Evolutionary conservation across 306 rosid species (phyloP).

Genomic region (Lathyrus oleraceus): DNA sequence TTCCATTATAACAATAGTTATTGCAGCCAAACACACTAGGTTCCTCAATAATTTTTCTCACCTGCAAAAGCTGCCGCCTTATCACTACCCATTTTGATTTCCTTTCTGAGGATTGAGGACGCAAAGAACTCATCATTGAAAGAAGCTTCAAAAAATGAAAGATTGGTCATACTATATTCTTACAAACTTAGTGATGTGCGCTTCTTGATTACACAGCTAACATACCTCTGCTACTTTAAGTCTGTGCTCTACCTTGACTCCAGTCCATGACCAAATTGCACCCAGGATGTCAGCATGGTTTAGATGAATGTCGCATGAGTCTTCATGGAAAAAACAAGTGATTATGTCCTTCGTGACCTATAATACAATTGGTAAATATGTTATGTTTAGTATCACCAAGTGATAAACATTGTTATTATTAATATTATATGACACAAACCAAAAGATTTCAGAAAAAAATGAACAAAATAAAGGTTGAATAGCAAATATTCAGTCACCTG

Average conservation of each 20-base stretch:
- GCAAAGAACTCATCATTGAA: constrained; percentile 88
- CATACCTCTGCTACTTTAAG: constrained; percentile 93
- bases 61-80: constrained; percentile 97
- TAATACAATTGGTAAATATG: constrained; percentile 28
- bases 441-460: constrained; percentile 26
- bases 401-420: background rate
- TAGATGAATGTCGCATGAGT: constrained; percentile 82
- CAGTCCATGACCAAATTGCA: constrained; percentile 97
- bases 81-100: constrained; percentile 88
- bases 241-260: constrained; percentile 80
- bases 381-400: constrained; percentile 18
- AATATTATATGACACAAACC: background rate
- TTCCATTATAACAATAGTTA: constrained; percentile 23
- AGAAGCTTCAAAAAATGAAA: constrained; percentile 67
- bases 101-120: constrained; percentile 87
- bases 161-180: constrained; percentile 36
- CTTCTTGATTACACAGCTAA: constrained; percentile 33
- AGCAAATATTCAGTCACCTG: constrained; percentile 5
- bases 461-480: constrained; percentile 20
- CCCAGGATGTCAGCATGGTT: constrained; percentile 82
- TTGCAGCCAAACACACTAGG: constrained; percentile 17
- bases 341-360: constrained; percentile 89
- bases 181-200: constrained; percentile 17
- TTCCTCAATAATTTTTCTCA: constrained; percentile 37
- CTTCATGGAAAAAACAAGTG: constrained; percentile 55